phyloP scores from a whole-genome alignment of 257 asterid species.

The Solanum chiquidenum region DNA sequence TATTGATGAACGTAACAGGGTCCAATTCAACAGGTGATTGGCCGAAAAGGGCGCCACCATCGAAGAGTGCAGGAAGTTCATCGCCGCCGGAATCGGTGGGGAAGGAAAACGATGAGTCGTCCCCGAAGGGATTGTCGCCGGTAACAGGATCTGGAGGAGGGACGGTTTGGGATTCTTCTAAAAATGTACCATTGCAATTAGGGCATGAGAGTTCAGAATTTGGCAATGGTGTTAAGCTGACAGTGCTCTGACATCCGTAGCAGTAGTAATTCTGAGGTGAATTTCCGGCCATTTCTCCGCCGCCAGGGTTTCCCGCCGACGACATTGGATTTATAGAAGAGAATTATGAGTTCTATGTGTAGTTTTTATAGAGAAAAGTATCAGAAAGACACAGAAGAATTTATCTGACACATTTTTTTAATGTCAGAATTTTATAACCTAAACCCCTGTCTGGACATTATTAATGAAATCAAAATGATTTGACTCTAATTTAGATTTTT shows the following conservation, averaged over 20 bases:
- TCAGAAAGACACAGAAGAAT: not conserved
- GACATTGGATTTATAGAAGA: not conserved
- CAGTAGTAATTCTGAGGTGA: slow-evolving; percentile 33
- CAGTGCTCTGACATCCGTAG: slow-evolving; percentile 49
- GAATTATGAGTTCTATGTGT: not conserved
- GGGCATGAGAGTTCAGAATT: slow-evolving; percentile 62
- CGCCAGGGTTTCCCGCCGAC: not conserved
- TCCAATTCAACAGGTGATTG: slow-evolving; percentile 49
- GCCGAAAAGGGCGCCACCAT: not conserved
- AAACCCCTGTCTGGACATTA: not conserved
- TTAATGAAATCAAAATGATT: not conserved
- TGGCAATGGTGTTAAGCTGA: slow-evolving; percentile 33
- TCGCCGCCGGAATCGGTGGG: slow-evolving; percentile 5
- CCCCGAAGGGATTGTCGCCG: not conserved
- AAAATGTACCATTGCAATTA: slow-evolving; percentile 48
- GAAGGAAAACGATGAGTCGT: not conserved
- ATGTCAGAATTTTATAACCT: not conserved
- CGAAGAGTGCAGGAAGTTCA: slow-evolving; percentile 4
- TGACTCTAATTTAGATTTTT: not conserved
- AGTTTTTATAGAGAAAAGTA: not conserved
- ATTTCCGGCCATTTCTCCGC: slow-evolving; percentile 1
- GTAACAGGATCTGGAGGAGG: slow-evolving; percentile 20
- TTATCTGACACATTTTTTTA: not conserved
- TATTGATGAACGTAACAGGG: slow-evolving; percentile 37
- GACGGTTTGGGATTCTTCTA: slow-evolving; percentile 51